Conservation (phyloP, 768 basidiomycete genomes). For the Agrocybe pediades region DNA sequence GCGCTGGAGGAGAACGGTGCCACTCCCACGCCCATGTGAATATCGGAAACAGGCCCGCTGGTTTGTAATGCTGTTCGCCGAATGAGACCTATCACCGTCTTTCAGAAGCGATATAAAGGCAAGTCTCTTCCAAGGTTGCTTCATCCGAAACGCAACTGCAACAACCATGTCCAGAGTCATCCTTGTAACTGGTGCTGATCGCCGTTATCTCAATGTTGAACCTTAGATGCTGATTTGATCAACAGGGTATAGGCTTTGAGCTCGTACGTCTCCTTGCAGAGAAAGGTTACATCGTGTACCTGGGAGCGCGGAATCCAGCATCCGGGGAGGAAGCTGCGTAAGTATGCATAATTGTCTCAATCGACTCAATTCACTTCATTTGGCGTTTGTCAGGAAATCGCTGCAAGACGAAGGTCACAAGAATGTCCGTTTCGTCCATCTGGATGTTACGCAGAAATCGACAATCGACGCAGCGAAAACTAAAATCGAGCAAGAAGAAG, state of each 20-base stretch:
- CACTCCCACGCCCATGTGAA: no score
- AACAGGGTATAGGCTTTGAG: conserved; percentile 45
- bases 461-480: conserved; percentile 37
- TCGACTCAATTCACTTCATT: not conserved
- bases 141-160: not conserved
- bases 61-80: no score
- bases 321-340: conserved; percentile 43
- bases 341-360: conserved; percentile 9
- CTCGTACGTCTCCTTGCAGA: conserved; percentile 43
- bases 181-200: conserved; percentile 40
- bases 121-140: no score
- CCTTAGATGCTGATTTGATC: not conserved
- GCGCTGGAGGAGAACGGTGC: no score
- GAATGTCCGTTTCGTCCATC: conserved; percentile 33
- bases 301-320: conserved; percentile 40
- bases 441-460: conserved; percentile 39
- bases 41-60: no score
- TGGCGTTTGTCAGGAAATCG: conserved; percentile 20
- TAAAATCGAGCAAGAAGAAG: conserved; percentile 38
- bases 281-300: conserved; percentile 44
- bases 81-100: no score
- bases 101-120: no score
- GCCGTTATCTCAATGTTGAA: not conserved
- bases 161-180: conserved; percentile 33
- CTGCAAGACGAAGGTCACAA: conserved; percentile 30